These are phyloP conservation scores for Amaranthus palmeri DNA, from an alignment of 148 eudicot species.

Conservation along the genomic window DNA sequence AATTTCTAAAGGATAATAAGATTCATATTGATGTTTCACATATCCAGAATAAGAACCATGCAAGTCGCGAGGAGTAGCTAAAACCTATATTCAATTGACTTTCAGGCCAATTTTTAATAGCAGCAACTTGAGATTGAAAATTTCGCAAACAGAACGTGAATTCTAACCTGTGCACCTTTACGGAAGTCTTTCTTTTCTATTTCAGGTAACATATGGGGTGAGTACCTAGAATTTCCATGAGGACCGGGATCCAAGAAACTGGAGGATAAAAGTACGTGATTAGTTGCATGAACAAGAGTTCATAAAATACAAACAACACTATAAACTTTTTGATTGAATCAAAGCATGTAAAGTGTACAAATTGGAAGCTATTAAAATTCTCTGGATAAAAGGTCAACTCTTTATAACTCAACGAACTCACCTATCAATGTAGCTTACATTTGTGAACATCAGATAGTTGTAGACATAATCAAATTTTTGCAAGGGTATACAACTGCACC, in stretches of 20 bases:
- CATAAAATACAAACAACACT: background rate
- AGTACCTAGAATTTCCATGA: slow-evolving; percentile 89
- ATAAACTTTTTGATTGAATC: background rate
- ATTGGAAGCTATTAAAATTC: background rate
- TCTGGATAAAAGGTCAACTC: background rate
- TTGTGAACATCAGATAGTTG: slow-evolving; percentile 79
- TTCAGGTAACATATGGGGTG: slow-evolving; percentile 85
- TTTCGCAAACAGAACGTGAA: background rate
- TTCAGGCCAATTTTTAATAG: background rate
- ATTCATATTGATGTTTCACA: no score
- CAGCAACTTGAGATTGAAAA: background rate
- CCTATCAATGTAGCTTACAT: slow-evolving; percentile 92
- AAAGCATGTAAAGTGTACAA: no score
- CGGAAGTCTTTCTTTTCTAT: slow-evolving; percentile 73
- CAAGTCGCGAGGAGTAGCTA: no score
- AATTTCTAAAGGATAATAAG: no score
- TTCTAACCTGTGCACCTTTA: slow-evolving; percentile 90
- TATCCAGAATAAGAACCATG: no score
- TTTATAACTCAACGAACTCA: slow-evolving; percentile 24
- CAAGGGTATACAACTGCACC: slow-evolving; percentile 87
- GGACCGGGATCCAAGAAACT: slow-evolving; percentile 98
- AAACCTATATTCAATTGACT: background rate
- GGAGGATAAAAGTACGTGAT: slow-evolving; percentile 27
- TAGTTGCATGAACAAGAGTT: slow-evolving; percentile 3
- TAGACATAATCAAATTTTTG: slow-evolving; percentile 76